Conservation (phyloP, 495 filamentous ascomycete genomes). For the Aspergillus cavernicola region DNA sequence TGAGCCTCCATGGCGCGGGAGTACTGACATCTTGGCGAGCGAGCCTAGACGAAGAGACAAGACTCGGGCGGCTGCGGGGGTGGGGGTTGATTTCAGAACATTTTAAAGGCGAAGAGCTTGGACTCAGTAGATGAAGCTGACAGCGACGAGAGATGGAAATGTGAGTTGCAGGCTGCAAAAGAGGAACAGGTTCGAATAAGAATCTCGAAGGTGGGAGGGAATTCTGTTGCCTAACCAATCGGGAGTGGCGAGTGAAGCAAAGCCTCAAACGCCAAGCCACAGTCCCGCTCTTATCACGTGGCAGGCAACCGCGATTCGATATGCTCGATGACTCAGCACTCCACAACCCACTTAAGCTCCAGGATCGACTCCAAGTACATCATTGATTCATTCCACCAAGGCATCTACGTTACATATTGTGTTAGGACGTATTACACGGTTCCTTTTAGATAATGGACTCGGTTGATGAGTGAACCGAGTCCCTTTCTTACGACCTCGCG, state of each 20-base stretch:
- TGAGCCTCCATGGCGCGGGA: conserved; percentile 42
- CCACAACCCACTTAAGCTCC: background rate
- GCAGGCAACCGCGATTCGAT: conserved; percentile 35
- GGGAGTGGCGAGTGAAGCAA: conserved; percentile 27
- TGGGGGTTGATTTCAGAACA: conserved; percentile 23
- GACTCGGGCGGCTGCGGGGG: conserved; percentile 2
- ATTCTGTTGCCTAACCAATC: conserved; percentile 53
- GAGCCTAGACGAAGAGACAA: conserved; percentile 19
- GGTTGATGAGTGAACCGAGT: no score
- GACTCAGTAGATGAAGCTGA: background rate
- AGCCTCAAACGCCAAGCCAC: conserved; percentile 27
- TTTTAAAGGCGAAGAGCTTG: conserved; percentile 11
- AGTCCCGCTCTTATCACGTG: conserved; percentile 28
- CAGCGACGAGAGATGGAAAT: conserved; percentile 11
- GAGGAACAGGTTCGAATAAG: conserved; percentile 24
- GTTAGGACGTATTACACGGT: no score
- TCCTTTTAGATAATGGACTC: no score
- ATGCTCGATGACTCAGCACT: background rate
- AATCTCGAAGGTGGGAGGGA: conserved; percentile 31
- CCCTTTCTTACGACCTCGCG: no score
- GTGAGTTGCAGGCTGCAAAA: conserved; percentile 1
- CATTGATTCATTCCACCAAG: no score
- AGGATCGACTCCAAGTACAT: no score
- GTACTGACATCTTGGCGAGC: conserved; percentile 44
- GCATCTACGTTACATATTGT: background rate